Conservation (phyloP, 768 basidiomycete genomes). For the Chiua virens region DNA sequence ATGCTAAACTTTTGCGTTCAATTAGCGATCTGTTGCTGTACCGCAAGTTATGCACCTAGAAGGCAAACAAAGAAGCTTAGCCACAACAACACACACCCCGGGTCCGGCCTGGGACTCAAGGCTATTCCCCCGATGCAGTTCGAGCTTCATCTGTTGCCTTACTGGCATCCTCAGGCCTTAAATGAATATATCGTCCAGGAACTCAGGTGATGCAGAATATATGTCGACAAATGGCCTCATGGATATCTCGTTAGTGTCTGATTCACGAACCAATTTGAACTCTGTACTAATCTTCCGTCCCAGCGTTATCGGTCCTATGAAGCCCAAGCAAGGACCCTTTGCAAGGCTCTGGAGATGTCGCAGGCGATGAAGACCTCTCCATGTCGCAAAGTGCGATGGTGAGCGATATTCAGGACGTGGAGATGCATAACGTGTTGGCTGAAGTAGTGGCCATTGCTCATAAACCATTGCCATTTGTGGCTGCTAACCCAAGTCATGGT, state of each 20-base stretch:
- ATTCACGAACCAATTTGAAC: neutral
- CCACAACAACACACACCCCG: neutral
- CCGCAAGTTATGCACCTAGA: neutral
- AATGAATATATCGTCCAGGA: neutral
- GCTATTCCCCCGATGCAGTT: neutral
- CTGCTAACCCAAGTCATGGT: slow-evolving; percentile 6
- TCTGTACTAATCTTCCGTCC: neutral
- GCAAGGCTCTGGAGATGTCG: neutral
- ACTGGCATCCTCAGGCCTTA: too few relatives aligned
- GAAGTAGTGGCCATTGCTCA: slow-evolving; percentile 15
- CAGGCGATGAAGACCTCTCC: slow-evolving; percentile 8
- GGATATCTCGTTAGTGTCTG: neutral
- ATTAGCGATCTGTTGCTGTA: neutral
- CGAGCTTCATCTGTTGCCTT: slow-evolving; percentile 1
- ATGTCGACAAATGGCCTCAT: neutral
- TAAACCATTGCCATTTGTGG: slow-evolving; percentile 8
- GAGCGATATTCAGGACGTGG: neutral
- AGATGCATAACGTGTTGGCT: neutral
- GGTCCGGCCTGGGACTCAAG: neutral
- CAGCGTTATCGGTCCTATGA: slow-evolving; percentile 11
- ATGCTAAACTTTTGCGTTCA: neutral
- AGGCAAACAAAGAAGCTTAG: neutral
- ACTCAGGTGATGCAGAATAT: neutral
- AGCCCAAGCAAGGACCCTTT: slow-evolving; percentile 14
- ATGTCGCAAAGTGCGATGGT: neutral